Evolutionary conservation across 2,329 filamentous ascomycete species (phyloP).

Genomic region (Rhynchosporium secalis): DNA sequence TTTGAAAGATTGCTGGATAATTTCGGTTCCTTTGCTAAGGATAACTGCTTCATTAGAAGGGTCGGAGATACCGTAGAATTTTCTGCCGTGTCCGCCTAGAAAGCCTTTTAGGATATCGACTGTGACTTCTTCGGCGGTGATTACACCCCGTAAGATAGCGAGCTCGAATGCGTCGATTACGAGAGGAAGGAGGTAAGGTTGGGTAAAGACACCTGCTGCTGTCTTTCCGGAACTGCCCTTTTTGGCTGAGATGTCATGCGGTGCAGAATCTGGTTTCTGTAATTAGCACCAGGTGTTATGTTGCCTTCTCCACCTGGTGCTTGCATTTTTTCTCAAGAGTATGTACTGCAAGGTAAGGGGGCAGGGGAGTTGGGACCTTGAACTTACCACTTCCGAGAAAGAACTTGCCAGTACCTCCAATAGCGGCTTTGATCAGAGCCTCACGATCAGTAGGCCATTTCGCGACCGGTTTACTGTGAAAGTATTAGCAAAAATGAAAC

Average conservation of each 20-base stretch:
- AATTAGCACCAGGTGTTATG: neutral
- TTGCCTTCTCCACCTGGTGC: no score
- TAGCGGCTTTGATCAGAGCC: slow-evolving; percentile 56
- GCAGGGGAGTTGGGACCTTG: neutral
- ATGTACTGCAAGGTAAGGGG: no score
- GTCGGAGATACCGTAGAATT: slow-evolving; percentile 49
- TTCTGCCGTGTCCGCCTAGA: slow-evolving; percentile 52
- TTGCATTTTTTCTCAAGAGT: no score
- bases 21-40: slow-evolving; percentile 29
- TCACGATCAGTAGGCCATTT: slow-evolving; percentile 50
- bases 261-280: slow-evolving; percentile 53
- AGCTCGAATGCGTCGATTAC: slow-evolving; percentile 65
- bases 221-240: slow-evolving; percentile 51
- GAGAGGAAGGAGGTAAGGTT: slow-evolving; percentile 66
- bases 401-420: slow-evolving; percentile 63
- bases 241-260: slow-evolving; percentile 63
- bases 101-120: slow-evolving; percentile 56
- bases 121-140: slow-evolving; percentile 53
- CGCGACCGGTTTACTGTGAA: slow-evolving; percentile 54
- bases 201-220: slow-evolving; percentile 77
- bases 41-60: slow-evolving; percentile 31
- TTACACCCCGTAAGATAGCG: slow-evolving; percentile 55
- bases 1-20: slow-evolving; percentile 49
- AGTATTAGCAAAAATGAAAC: slow-evolving; percentile 25
- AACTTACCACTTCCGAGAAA: slow-evolving; percentile 54